Evolutionary conservation across 768 basidiomycete genomes (phyloP), one percentile per base, ranked within the genome.

Genomic region (Russula griseocarnosa): DNA sequence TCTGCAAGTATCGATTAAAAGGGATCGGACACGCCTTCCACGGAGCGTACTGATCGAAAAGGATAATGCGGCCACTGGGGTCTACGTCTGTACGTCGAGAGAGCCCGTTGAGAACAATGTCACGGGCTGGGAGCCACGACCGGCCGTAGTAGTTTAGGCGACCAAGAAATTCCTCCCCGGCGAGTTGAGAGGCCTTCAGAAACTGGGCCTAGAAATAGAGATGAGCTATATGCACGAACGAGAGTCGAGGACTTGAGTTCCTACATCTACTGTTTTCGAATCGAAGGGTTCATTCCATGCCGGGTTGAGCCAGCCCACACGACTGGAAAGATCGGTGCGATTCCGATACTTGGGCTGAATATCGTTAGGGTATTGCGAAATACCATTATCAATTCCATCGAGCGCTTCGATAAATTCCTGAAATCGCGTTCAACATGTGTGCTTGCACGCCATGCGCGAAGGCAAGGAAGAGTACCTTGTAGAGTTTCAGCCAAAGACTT

Each of bases 301-400:
- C 3, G 96, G 92, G 74, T 99, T 99, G 55, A 98, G 81, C 69
- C 80, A 78, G 7, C 83, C 85, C 28, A 99, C 89, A 62, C 96
- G 86, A 68, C 85, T 85, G 16, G 90, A 89, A 7, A 99, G 76
- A 74, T 96, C 92, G 14, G 95, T 96, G 52, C 85, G 79, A 67
- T 78, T 86, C 67, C 82, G 81, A 77, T 98, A 99, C 62, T 77
- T 81, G 10, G 89, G 83, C 66, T 82, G 78, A 60, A 88, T 73
- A 57, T 86, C 85, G 3, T 78, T 74, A 3, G 86, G 79, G 74
- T 91, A 94, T 71, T 92, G 90, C 3, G 86, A 82, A 67, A 99
- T 83, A 20, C 96, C 96, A 72, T 99, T 99, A 78, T 99, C 96
- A 72, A 94, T 88, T 5, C 83, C 96, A 74, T 97, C 95, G 66